Evolutionary conservation across 192 early-diverging fungal species (phyloP), one percentile per base, ranked within the genome.

Genomic region (Umbelopsis ramanniana): DNA sequence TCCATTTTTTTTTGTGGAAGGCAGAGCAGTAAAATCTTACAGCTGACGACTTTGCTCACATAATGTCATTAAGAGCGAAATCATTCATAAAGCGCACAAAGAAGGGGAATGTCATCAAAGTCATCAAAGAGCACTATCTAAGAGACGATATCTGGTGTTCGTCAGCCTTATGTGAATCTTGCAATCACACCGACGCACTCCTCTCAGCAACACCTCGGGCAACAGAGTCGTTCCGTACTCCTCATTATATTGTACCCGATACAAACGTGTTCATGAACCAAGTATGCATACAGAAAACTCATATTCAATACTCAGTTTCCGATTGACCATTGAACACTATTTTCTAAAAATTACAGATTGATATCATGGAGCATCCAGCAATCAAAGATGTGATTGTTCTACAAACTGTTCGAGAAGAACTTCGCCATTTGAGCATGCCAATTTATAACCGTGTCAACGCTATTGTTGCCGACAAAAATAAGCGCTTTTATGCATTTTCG

Each of bases 61-160:
- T 26, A 29, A 63, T 63, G 57, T 63, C 57, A 19, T 63, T 99
- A 17, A 82, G 90, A 66, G 86, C 88, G 72, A 97, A 95, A 80
- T 85, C 92, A 12, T 98, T 93, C 83, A 89, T 95, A 7, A 92
- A 94, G 77, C 94, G 94, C 76, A 97, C 95, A 68, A 89, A 91
- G 84, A 91, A 93, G 75, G 96, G 96, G 57, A 93, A 93, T 71
- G 89, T 97, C 46, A 84, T 97, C 52, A 97, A 95, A 76, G 93
- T 97, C 8, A 93, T 98, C 75, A 95, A 94, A 79, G 96, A 99
- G 76, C 96, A 97, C 76, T 99, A 98, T 80, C 80, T 98, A 33
- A 90, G 96, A 48, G 95, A 99, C 76, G 98, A 99, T 83, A 96
- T 99, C 69, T 81, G 84, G 46, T 99, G 98, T 78, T 92, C 91